Evolutionary conservation across 768 basidiomycete genomes (phyloP), one percentile per base, ranked within the genome.

Genomic region (Lactarius vividus): DNA sequence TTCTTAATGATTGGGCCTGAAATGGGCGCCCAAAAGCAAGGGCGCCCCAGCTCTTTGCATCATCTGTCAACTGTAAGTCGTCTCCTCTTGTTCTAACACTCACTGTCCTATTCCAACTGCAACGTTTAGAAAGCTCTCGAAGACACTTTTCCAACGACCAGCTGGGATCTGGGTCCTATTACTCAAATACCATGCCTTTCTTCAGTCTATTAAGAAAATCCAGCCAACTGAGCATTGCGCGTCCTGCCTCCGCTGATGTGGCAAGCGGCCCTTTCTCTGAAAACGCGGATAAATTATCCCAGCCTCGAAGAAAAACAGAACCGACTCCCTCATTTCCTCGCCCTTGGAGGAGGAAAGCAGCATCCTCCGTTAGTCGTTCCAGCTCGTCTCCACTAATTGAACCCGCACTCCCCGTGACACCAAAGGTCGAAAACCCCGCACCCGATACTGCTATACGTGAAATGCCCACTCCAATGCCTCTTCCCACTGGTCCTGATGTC

Each of bases 121-220:
- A 5, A 15, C 26, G 0, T 26, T 49, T n/a, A 23, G 4, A 20
- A 20, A n/a, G 26, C 13, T 39, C 13, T 26, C 2, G 23, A 15
- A 52, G 49, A 52, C 23, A 10, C 46, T 4, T 49, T 49, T 15
- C 11, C n/a, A 26, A 49, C 15, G 11, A 10, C 44, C 11, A 20
- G 23, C 4, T 13, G 4, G 23, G 8, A 13, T 15, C 23, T 49
- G 13, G 37, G 35, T 37, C 35, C 35, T 37, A 33, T 33, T 33
- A 5, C 37, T 39, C 37, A 39, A 23, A 23, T 49, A 1, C 37
- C 20, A 66, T 66, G 61, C 20, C 49, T 28, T 35, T 58, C 49
- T 26, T 49, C 13, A 56, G 29, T 53, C n/a, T 35, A 15, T 62
- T 62, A 35, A 62, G 39, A 8, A 66, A 57, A 40, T 20, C 26